Percentiles rank a stretch among this genome's conserved stretches.
These are phyloP conservation scores for Mortierella alpina DNA, from an alignment of 192 early-diverging fungal species.

Conservation along the genomic window DNA sequence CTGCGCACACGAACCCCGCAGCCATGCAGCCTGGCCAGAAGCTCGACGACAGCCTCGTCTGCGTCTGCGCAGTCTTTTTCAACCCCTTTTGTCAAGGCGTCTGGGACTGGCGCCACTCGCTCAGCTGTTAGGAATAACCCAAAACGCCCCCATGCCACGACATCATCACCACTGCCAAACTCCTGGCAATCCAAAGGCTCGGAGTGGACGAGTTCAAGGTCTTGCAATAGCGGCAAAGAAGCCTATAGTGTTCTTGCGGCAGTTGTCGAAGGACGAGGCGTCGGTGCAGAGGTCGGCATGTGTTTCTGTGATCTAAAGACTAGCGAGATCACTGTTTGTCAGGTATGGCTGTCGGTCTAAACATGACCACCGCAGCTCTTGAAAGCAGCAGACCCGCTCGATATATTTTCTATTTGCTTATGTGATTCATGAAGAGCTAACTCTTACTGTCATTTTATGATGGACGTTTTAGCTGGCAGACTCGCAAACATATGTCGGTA, in stretches of 20 bases:
- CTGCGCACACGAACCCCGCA: too few relatives aligned
- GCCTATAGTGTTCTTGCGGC: slow-evolving; percentile 55
- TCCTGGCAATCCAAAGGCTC: slow-evolving; percentile 12
- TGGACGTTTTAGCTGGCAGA: slow-evolving; percentile 65
- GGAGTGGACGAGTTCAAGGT: slow-evolving; percentile 12
- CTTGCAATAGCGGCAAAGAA: slow-evolving; percentile 1
- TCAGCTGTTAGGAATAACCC: background rate
- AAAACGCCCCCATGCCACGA: background rate
- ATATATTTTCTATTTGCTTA: too few relatives aligned
- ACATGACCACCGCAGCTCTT: background rate
- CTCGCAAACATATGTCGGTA: slow-evolving; percentile 68
- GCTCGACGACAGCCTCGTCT: too few relatives aligned
- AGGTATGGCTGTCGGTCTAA: slow-evolving; percentile 53
- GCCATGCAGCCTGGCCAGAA: too few relatives aligned
- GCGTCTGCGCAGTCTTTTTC: too few relatives aligned
- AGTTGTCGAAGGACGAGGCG: slow-evolving; percentile 63
- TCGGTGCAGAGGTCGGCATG: slow-evolving; percentile 65
- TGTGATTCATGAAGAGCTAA: too few relatives aligned
- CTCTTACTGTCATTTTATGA: background rate
- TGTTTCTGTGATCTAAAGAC: slow-evolving; percentile 68
- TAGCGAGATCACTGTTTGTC: slow-evolving; percentile 68
- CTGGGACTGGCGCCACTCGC: background rate
- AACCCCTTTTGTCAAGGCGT: too few relatives aligned
- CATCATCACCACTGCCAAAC: slow-evolving; percentile 1
- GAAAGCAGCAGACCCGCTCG: background rate